A percentile compares a stretch with the other conserved stretches of the same genome.
Conservation (phyloP, 352 stramenopile genomes). For the Pythium biforme region DNA sequence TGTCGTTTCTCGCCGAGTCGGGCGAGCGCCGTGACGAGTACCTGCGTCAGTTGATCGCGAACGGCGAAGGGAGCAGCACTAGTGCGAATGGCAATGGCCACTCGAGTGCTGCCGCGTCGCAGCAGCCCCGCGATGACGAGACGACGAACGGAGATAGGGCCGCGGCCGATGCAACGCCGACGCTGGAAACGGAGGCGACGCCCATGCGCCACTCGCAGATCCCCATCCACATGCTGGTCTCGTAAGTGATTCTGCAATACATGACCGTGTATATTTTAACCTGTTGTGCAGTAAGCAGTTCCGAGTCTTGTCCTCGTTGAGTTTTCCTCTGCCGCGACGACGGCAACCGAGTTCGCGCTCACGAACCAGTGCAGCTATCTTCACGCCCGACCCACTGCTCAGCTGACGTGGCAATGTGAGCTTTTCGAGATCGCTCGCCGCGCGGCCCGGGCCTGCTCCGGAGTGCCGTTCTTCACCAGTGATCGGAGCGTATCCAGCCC, state of each 20-base stretch:
- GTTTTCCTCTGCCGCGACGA: too few relatives aligned
- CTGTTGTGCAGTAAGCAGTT: background rate
- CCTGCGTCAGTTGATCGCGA: constrained; percentile 13
- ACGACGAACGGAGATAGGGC: constrained; percentile 2
- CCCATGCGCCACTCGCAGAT: constrained; percentile 37
- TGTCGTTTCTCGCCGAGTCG: constrained; percentile 11
- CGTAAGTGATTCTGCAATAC: constrained; percentile 34
- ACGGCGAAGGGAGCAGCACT: background rate
- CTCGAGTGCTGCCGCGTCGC: background rate
- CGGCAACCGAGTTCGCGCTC: too few relatives aligned
- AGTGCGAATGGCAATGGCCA: background rate
- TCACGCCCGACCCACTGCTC: too few relatives aligned
- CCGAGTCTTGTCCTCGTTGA: too few relatives aligned
- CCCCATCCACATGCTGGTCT: constrained; percentile 69
- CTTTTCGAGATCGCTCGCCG: background rate
- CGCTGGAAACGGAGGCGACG: constrained; percentile 17
- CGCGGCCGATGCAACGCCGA: constrained; percentile 5
- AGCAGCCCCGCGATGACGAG: background rate
- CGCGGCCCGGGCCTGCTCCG: background rate
- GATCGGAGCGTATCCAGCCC: background rate
- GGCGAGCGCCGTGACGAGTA: constrained; percentile 13
- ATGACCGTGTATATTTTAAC: background rate
- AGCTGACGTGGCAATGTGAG: background rate
- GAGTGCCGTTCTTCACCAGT: background rate
- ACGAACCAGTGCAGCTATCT: too few relatives aligned